These are phyloP conservation scores for Russula olivacea DNA, from an alignment of 768 basidiomycete species.

Conservation along the genomic window DNA sequence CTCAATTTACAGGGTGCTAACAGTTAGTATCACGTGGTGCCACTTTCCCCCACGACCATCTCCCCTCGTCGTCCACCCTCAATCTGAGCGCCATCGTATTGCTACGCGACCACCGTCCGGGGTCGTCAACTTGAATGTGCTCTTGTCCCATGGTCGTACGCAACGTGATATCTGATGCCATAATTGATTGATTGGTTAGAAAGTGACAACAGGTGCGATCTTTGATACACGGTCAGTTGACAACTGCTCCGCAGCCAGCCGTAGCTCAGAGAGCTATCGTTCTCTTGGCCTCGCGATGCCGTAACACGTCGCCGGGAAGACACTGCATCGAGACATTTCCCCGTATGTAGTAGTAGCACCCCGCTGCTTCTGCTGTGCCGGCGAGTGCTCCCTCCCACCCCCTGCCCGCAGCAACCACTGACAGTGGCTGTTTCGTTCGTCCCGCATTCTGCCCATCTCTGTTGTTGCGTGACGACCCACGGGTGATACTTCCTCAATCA, in stretches of 20 bases:
- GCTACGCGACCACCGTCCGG: conserved; percentile 16
- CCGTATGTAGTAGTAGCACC: background rate
- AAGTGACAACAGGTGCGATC: conserved; percentile 9
- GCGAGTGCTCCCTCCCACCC: background rate
- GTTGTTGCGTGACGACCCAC: background rate
- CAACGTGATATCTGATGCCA: conserved; percentile 15
- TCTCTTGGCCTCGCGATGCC: background rate
- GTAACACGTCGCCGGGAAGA: background rate
- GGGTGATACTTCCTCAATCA: background rate
- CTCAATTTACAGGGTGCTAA: background rate
- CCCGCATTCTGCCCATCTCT: background rate
- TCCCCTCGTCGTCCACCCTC: background rate
- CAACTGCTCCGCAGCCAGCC: background rate
- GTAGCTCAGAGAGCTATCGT: background rate
- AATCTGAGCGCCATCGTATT: conserved; percentile 14
- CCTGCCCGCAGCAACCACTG: background rate
- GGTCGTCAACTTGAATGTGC: background rate
- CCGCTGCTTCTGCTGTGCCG: background rate
- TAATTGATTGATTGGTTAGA: background rate
- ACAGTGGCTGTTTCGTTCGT: background rate
- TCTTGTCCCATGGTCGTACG: background rate
- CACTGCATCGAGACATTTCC: background rate
- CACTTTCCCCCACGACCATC: background rate
- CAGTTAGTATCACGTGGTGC: background rate
- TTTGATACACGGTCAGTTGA: conserved; percentile 1